Evolutionary conservation across 2,329 filamentous ascomycete genomes (phyloP).

Genomic region (Claviceps africana): DNA sequence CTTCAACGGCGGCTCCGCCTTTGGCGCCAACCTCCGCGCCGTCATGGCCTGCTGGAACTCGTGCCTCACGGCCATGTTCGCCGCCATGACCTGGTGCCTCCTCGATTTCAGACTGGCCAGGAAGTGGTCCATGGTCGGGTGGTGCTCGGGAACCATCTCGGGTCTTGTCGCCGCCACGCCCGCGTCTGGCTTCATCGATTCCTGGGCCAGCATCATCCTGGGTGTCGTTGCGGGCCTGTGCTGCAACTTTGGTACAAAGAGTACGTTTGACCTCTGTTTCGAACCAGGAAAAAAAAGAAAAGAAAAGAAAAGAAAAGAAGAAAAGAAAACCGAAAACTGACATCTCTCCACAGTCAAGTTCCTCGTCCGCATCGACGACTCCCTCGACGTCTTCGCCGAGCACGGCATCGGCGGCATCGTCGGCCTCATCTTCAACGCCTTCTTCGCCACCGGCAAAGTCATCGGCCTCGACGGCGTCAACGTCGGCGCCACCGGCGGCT

Average conservation of each 20-base stretch:
- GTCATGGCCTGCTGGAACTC: constrained; percentile 98
- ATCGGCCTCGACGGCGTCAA: constrained; percentile 68
- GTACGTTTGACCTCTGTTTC: constrained; percentile 12
- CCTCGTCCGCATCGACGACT: constrained; percentile 52
- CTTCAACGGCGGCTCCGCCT: constrained; percentile 93
- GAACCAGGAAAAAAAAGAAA: not conserved
- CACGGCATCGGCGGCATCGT: constrained; percentile 57
- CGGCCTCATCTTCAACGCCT: constrained; percentile 57
- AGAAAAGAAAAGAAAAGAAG: not conserved
- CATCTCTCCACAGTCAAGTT: constrained; percentile 33
- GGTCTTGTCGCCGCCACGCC: constrained; percentile 58
- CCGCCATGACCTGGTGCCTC: constrained; percentile 81
- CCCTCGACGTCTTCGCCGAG: constrained; percentile 59
- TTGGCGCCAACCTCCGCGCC: constrained; percentile 86
- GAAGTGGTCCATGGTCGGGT: constrained; percentile 78
- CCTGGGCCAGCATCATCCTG: constrained; percentile 53
- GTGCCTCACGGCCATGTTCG: constrained; percentile 85
- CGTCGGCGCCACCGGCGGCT: constrained; percentile 52
- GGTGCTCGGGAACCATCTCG: constrained; percentile 58
- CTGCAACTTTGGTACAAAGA: constrained; percentile 56
- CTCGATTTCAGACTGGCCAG: constrained; percentile 88
- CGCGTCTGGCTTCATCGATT: constrained; percentile 53
- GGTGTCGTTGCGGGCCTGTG: constrained; percentile 50
- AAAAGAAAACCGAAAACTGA: not conserved
- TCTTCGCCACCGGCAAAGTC: constrained; percentile 56